These are phyloP conservation scores for Rhizophagus sp. DNA, from an alignment of 192 early-diverging fungal species.

Conservation along the genomic window DNA sequence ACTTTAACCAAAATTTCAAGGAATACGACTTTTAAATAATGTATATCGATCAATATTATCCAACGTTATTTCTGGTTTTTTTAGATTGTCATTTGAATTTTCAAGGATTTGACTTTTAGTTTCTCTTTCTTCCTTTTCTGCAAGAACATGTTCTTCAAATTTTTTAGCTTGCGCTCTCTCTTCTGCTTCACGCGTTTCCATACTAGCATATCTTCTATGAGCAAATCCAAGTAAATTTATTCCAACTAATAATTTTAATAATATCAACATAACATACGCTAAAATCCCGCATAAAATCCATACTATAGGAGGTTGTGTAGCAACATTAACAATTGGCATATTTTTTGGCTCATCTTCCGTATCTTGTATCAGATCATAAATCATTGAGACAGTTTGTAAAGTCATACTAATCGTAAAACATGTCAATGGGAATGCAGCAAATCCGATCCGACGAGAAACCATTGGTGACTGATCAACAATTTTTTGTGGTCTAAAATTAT, in stretches of 20 bases:
- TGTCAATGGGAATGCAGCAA: constrained; percentile 76
- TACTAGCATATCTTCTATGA: constrained; percentile 59
- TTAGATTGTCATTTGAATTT: constrained; percentile 41
- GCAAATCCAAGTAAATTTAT: constrained; percentile 75
- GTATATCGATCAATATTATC: constrained; percentile 90
- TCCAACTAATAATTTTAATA: constrained; percentile 78
- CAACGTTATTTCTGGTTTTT: constrained; percentile 62
- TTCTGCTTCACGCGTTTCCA: constrained; percentile 51
- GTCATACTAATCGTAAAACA: constrained; percentile 47
- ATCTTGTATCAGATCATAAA: constrained; percentile 20
- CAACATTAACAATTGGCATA: constrained; percentile 26
- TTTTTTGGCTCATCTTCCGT: constrained; percentile 32
- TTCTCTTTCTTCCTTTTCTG: constrained; percentile 45
- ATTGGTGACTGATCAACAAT: constrained; percentile 73
- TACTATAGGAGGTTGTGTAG: constrained; percentile 30
- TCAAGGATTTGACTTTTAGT: constrained; percentile 25
- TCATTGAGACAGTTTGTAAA: constrained; percentile 34
- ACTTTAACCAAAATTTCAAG: constrained; percentile 45
- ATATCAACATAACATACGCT: constrained; percentile 31
- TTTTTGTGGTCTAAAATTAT: constrained; percentile 32
- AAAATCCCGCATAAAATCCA: constrained; percentile 28
- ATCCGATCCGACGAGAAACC: constrained; percentile 79
- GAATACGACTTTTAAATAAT: constrained; percentile 89
- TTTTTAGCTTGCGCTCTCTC: constrained; percentile 47
- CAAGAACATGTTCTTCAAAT: constrained; percentile 38